Conservation (phyloP, 202 grass and related monocot species). For the Elaeis oleifera region DNA sequence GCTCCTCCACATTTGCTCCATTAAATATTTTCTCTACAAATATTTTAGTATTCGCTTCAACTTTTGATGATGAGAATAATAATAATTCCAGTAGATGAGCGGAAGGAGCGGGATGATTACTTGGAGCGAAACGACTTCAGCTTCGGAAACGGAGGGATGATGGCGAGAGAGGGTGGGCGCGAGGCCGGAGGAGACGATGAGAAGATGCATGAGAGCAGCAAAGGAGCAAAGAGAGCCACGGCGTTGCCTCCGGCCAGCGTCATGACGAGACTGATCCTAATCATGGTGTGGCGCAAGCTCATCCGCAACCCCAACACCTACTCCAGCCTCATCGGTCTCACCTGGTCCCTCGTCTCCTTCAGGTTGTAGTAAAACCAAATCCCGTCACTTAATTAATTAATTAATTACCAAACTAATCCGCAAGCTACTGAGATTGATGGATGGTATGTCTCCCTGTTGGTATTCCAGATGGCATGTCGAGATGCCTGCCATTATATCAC, state of each 20-base stretch:
- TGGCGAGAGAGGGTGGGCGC: constrained; percentile 35
- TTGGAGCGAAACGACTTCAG: constrained; percentile 80
- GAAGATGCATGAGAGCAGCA: constrained; percentile 6
- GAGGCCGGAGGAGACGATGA: constrained; percentile 45
- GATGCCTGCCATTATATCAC: constrained; percentile 85
- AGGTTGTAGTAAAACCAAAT: constrained; percentile 32
- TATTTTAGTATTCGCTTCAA: no score
- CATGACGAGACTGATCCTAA: constrained; percentile 92
- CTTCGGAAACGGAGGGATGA: constrained; percentile 57
- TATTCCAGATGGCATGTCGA: constrained; percentile 74
- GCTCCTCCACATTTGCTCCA: background rate
- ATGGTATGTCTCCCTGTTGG: background rate
- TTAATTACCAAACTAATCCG: background rate
- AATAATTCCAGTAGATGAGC: constrained; percentile 40
- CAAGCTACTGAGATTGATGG: background rate
- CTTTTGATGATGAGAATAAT: no score
- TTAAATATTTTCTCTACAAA: background rate
- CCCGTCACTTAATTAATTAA: background rate
- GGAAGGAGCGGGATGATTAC: constrained; percentile 50
- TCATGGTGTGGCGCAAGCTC: constrained; percentile 99
- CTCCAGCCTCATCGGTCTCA: constrained; percentile 92
- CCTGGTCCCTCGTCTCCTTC: constrained; percentile 98
- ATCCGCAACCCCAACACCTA: constrained; percentile 99
- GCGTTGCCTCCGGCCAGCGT: constrained; percentile 97
- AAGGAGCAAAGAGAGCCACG: constrained; percentile 22